Base-by-base conservation (phyloP, 2,329 filamentous ascomycete genomes). In the Juglanconis oblonga region DNA sequence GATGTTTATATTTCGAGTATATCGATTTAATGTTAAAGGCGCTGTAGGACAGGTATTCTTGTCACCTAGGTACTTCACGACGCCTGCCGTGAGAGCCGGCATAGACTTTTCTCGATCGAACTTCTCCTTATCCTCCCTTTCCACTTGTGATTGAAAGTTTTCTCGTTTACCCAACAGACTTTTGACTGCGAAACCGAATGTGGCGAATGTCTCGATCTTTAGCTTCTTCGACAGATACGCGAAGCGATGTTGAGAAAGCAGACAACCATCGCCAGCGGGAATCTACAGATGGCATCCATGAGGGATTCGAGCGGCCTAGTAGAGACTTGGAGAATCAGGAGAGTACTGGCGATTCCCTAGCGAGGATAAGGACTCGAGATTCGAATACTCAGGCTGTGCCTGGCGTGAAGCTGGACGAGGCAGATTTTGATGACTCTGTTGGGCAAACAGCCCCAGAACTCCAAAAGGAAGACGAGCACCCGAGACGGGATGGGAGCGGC, bases 401-500 rank as follows among this genome's bases (percentile, higher is more conserved):
- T 3, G 61, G 58, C 14, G 52, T 63, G 3, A 9, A 31, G 33
- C 40, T 57, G 4, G 29, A 32, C 3, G 51, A 55, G 35, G 52
- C 40, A 11, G 55, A 48, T 9, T 48, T 40, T 10, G 47, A 52
- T 35, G 54, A 55, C 13, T 17, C 14, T 10, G 31, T 1, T 11
- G 11, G 5, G 24, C 49, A 14, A 14, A 47, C 17, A 35, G 11
- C 6, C 13, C 11, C 24, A 9, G n/a, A 4, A 24, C 24, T 24
- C 24, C 24, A 24, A 1, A 48, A 44, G 2, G 36, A 48, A 24
- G 38, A 31, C 24, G 14, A 14, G 0, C 54, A 36, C 10, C 50
- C 36, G 4, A 62, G 66, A 6, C 56, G 11, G 6, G 51, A 44
- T 4, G 65, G 57, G 5, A 56, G 64, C 2, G 67, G 63, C 64